A percentile compares a stretch with the other conserved stretches of the same genome.
phyloP scores from a whole-genome alignment of 495 filamentous ascomycete genomes.

The Penicillium arizonense region DNA sequence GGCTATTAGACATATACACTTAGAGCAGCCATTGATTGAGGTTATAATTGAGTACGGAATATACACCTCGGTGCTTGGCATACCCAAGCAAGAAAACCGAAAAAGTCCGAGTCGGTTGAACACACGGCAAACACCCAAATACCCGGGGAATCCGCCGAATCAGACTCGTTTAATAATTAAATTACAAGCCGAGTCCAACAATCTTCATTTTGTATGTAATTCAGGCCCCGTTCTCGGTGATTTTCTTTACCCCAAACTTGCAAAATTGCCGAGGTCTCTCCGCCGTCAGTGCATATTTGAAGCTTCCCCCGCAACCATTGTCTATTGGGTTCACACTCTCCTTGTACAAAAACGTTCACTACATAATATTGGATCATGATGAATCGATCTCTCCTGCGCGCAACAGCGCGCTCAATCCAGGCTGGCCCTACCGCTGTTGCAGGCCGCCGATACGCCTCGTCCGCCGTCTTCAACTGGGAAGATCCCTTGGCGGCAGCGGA shows the following conservation, averaged over 20 bases:
- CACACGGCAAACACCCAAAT: not conserved
- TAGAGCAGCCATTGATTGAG: slow-evolving; percentile 4
- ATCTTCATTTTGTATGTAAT: not conserved
- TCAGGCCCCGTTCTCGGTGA: slow-evolving; percentile 8
- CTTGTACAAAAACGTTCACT: not conserved
- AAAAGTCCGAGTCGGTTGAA: slow-evolving; percentile 18
- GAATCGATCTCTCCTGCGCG: slow-evolving; percentile 39
- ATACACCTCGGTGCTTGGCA: slow-evolving; percentile 5
- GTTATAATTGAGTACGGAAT: not conserved
- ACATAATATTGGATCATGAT: slow-evolving; percentile 18
- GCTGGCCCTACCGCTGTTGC: slow-evolving; percentile 15
- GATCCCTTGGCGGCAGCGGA: slow-evolving; percentile 77
- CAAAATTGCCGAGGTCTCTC: slow-evolving; percentile 28
- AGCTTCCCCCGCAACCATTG: slow-evolving; percentile 26
- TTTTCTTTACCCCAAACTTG: slow-evolving; percentile 1
- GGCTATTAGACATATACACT: not conserved
- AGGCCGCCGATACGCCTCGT: slow-evolving; percentile 47
- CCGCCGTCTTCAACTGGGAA: slow-evolving; percentile 80
- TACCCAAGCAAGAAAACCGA: slow-evolving; percentile 9
- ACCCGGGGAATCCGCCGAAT: slow-evolving; percentile 18
- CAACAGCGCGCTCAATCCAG: slow-evolving; percentile 34
- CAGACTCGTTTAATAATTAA: not conserved
- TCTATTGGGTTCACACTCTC: slow-evolving; percentile 5
- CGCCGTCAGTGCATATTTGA: slow-evolving; percentile 28
- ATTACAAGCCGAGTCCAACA: not conserved